Conservation (phyloP, 2,329 filamentous ascomycete genomes). For the Aspergillus quadricinctus region DNA sequence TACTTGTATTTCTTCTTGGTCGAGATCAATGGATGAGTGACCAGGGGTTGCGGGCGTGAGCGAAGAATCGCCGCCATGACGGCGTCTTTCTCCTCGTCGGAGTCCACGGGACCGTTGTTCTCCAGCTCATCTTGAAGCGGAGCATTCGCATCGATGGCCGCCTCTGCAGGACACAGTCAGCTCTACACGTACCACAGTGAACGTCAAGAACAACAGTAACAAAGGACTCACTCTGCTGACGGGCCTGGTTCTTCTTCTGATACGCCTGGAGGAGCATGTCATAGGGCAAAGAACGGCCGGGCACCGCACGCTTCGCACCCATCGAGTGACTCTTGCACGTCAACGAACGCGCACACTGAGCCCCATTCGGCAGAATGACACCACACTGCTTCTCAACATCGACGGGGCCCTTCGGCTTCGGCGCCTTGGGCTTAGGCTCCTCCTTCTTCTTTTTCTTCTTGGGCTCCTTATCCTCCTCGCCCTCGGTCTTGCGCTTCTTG, state of each 20-base stretch:
- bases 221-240: constrained; percentile 92
- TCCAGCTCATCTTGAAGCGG: constrained; percentile 84
- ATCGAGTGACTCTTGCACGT: constrained; percentile 96
- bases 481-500: constrained; percentile 75
- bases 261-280: constrained; percentile 86
- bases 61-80: constrained; percentile 77
- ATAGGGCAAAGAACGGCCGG: constrained; percentile 81
- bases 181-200: constrained; percentile 6
- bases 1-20: constrained; percentile 55
- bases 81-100: constrained; percentile 85
- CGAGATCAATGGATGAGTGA: constrained; percentile 56
- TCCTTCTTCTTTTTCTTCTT: constrained; percentile 96
- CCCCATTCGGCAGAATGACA: constrained; percentile 78
- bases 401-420: constrained; percentile 86
- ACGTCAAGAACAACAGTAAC: constrained; percentile 19
- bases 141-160: constrained; percentile 89
- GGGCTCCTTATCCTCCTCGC: constrained; percentile 67
- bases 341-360: constrained; percentile 79
- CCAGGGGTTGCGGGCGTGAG: constrained; percentile 73
- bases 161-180: constrained; percentile 56
- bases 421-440: constrained; percentile 74
- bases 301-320: constrained; percentile 86
- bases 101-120: constrained; percentile 76
- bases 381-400: constrained; percentile 93
- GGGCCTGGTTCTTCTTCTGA: constrained; percentile 97